A percentile compares a stretch with the other conserved stretches of the same genome.
phyloP scores from a whole-genome alignment of 1,139 yeast species.

The Debaryomyces coudertii region DNA sequence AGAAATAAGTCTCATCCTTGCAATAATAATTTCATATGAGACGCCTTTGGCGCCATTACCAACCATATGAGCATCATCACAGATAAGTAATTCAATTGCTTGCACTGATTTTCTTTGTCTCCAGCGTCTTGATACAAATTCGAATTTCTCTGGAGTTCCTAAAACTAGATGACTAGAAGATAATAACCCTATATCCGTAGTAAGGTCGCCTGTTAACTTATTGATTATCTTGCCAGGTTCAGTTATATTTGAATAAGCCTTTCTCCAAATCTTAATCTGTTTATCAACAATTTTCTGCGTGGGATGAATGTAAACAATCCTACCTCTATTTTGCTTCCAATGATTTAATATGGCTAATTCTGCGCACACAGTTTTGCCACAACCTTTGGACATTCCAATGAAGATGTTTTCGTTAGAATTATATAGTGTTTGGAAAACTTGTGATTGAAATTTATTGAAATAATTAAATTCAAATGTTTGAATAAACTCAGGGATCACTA shows the following conservation, averaged over 20 bases:
- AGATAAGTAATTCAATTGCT: conserved; percentile 65
- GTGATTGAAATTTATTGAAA: conserved; percentile 78
- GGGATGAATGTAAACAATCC: conserved; percentile 72
- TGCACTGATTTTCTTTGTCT: conserved; percentile 72
- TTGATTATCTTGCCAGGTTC: conserved; percentile 48
- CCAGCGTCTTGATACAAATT: conserved; percentile 77
- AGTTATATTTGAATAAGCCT: conserved; percentile 43
- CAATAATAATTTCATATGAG: conserved; percentile 66
- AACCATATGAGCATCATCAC: conserved; percentile 75
- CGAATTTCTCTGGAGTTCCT: conserved; percentile 81
- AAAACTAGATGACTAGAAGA: conserved; percentile 67
- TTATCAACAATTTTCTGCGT: conserved; percentile 55
- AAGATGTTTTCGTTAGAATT: conserved; percentile 61
- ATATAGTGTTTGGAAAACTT: conserved; percentile 63
- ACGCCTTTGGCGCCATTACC: conserved; percentile 62
- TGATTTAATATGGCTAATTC: conserved; percentile 73
- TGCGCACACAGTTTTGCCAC: conserved; percentile 74
- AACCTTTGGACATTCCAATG: conserved; percentile 73
- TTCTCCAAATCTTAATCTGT: conserved; percentile 53
- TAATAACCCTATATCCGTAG: conserved; percentile 56
- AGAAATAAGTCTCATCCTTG: conserved; percentile 72
- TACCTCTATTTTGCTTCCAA: conserved; percentile 61
- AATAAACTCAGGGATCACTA: conserved; percentile 51
- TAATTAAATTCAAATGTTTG: conserved; percentile 46
- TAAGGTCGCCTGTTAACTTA: conserved; percentile 65